Base-by-base conservation (phyloP, 2,329 filamentous ascomycete genomes). In the Fusarium armeniacum region DNA sequence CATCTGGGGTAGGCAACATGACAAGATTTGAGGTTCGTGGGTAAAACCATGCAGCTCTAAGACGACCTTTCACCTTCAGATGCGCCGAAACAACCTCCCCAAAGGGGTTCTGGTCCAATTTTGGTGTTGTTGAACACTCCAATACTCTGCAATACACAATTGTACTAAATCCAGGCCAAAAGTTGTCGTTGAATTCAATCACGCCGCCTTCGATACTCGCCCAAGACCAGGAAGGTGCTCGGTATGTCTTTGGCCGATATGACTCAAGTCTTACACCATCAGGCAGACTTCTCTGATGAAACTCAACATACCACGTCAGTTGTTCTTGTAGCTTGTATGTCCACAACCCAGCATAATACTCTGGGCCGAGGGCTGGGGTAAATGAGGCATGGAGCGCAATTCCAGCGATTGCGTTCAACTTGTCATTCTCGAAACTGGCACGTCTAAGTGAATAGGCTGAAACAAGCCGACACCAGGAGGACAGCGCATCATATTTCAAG, bases 151-250 rank as follows among this genome's bases (percentile, higher is more conserved):
- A 56, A 6, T 30, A 7, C 1, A 15, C 10, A 5, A 18, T 10
- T 5, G 20, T 10, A n/a, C 18, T 15, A 2, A 9, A 22, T 6
- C n/a, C 8, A 15, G 46, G 32, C 4, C 7, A 20, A 9, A 24
- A 35, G 3, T 26, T 13, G 7, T 50, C 46, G 2, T 38, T 4
- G 12, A 56, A 47, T 7, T 13, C 4, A 22, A 56, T 49, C 15
- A 24, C 13, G 11, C 41, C 53, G 5, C 53, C 53, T 16, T 56
- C 53, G 1, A 56, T 15, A 15, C 41, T 49, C 4, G 24, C 53
- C 41, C 41, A 56, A 0, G 53, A 56, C 53, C 53, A 56, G 5
- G 53, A 56, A 8, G 53, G 53, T 2, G 41, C 53, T 8, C 41
- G 32, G 6, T 49, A 56, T 11, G n/a, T 11, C 5, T 18, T 49